Evolutionary conservation across 2,329 filamentous ascomycete species (phyloP).

Genomic region (Fusarium pseudograminearum): DNA sequence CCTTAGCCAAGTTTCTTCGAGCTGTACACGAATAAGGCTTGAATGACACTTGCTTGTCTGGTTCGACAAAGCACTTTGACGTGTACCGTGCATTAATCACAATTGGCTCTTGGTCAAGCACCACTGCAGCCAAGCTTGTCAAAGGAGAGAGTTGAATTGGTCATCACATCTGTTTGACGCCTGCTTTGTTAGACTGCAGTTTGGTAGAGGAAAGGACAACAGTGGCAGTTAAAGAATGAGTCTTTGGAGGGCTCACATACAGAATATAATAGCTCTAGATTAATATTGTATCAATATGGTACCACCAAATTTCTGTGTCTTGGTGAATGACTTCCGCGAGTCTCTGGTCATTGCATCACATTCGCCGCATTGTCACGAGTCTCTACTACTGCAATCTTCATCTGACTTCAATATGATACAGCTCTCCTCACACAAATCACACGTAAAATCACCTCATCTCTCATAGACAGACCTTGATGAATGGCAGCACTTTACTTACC

Average conservation of each 20-base stretch:
- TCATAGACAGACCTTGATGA: neutral
- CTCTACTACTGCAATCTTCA: neutral
- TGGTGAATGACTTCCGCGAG: neutral
- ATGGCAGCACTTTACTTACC: neutral
- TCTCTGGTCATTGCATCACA: neutral
- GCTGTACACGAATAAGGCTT: constrained; percentile 17
- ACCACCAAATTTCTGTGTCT: neutral
- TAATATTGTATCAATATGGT: too few species aligned
- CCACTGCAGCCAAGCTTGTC: neutral
- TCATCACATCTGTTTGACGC: neutral
- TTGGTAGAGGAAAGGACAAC: neutral
- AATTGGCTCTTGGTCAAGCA: neutral
- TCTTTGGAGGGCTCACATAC: rapidly evolving
- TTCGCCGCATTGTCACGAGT: too few species aligned
- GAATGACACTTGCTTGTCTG: neutral
- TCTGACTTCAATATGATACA: neutral
- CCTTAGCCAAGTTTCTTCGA: neutral
- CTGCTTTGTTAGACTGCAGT: neutral
- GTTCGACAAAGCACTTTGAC: constrained; percentile 10
- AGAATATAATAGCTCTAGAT: too few species aligned
- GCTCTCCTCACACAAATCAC: neutral
- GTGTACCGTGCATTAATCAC: neutral
- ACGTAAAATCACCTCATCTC: neutral
- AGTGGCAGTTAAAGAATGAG: too few species aligned
- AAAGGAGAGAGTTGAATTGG: neutral